A percentile compares a stretch with the other conserved stretches of the same genome.
Conservation (phyloP, 257 asterid genomes). For the Ballota nigra region DNA sequence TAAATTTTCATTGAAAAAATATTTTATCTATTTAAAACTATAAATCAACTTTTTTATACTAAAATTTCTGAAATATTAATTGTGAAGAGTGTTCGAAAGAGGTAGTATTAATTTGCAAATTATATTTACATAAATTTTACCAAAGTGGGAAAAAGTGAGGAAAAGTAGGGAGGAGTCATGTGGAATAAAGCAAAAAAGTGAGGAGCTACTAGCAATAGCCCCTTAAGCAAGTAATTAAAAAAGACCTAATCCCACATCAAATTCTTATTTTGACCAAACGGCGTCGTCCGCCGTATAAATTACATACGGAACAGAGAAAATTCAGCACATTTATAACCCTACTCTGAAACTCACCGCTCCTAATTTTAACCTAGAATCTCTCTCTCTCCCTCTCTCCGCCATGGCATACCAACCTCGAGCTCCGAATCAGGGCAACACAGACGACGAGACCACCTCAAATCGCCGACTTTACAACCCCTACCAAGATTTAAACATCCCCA, state of each 20-base stretch:
- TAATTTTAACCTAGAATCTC: slow-evolving; percentile 25
- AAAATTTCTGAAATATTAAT: too few relatives aligned
- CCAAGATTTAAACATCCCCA: slow-evolving; percentile 66
- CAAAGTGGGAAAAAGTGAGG: too few relatives aligned
- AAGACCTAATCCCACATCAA: slow-evolving; percentile 20
- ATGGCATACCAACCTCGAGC: slow-evolving; percentile 72
- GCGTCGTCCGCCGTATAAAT: slow-evolving; percentile 4
- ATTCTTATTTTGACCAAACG: slow-evolving; percentile 9
- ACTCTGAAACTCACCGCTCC: neutral
- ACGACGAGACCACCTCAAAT: slow-evolving; percentile 38
- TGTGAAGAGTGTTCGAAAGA: too few relatives aligned
- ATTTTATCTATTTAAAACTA: too few relatives aligned
- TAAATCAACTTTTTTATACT: too few relatives aligned
- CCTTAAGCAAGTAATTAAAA: slow-evolving; percentile 25
- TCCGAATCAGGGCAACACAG: slow-evolving; percentile 36
- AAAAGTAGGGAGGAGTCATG: neutral
- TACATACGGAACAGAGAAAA: neutral
- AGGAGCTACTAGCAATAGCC: slow-evolving; percentile 25
- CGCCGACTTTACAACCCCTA: slow-evolving; percentile 91
- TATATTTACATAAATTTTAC: too few relatives aligned
- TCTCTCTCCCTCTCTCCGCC: slow-evolving; percentile 1
- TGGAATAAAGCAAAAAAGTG: neutral
- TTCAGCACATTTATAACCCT: slow-evolving; percentile 15
- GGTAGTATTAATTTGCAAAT: too few relatives aligned
- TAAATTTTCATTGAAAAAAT: too few relatives aligned